Percentiles rank a stretch among this genome's conserved stretches.
Evolutionary conservation across 1,284 basidiomycete genomes (phyloP).

Genomic region (Dichomitus squalens): DNA sequence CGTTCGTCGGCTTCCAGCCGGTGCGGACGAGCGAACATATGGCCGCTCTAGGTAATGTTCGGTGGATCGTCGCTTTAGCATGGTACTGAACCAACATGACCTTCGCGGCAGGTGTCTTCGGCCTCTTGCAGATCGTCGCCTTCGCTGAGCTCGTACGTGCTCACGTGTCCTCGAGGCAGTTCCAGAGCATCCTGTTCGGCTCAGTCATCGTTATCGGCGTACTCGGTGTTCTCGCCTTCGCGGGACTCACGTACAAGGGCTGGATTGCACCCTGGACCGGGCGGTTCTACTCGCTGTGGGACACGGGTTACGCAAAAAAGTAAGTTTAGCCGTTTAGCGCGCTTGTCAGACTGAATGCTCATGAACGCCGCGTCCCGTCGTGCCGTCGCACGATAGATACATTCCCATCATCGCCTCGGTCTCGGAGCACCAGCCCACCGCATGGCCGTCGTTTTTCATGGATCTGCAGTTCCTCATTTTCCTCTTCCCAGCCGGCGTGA

Average conservation of each 20-base stretch:
- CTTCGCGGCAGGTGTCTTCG: slow-evolving; percentile 77
- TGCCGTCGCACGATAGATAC: slow-evolving; percentile 52
- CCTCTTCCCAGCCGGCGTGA: slow-evolving; percentile 96
- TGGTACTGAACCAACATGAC: slow-evolving; percentile 4
- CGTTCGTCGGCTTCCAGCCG: slow-evolving; percentile 99
- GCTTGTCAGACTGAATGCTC: slow-evolving; percentile 10
- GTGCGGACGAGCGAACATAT: slow-evolving; percentile 98
- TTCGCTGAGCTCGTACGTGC: slow-evolving; percentile 90
- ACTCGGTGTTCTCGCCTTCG: slow-evolving; percentile 75
- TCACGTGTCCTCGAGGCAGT: slow-evolving; percentile 92
- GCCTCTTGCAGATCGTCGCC: slow-evolving; percentile 94
- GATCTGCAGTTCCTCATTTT: slow-evolving; percentile 98
- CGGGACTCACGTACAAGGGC: slow-evolving; percentile 87
- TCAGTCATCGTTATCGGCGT: slow-evolving; percentile 73
- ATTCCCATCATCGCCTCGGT: slow-evolving; percentile 99
- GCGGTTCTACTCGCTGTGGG: slow-evolving; percentile 99
- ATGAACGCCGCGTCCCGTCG: slow-evolving; percentile 4
- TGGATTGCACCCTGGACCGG: slow-evolving; percentile 99
- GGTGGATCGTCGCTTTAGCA: slow-evolving; percentile 3
- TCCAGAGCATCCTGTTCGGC: slow-evolving; percentile 79
- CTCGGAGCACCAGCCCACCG: slow-evolving; percentile 99
- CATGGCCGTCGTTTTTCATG: slow-evolving; percentile 99
- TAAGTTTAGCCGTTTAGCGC: slow-evolving; percentile 32
- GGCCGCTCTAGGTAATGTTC: slow-evolving; percentile 83
- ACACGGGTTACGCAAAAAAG: slow-evolving; percentile 99